These are phyloP conservation scores for Penicillium canescens DNA, from an alignment of 495 filamentous ascomycete genomes.

Conservation along the genomic window DNA sequence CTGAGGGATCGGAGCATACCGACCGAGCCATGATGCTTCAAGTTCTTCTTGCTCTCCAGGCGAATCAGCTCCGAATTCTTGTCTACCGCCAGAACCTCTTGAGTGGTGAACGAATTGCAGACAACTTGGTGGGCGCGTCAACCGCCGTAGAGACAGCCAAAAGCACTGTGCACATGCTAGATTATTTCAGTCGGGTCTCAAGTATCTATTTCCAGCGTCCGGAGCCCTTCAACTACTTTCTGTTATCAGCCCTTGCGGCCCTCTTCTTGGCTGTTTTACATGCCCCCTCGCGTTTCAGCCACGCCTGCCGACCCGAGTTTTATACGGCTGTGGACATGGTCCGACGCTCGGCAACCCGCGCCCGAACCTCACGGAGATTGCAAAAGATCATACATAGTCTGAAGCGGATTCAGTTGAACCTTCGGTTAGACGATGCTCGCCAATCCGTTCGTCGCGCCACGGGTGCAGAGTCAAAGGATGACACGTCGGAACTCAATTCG, in stretches of 20 bases:
- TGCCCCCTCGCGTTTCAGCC: constrained; percentile 70
- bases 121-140: constrained; percentile 62
- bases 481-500: background rate
- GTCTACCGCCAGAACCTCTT: constrained; percentile 79
- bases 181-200: constrained; percentile 68
- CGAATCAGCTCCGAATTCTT: constrained; percentile 79
- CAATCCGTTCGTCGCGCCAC: background rate
- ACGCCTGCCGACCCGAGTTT: constrained; percentile 70
- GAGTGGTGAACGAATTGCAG: constrained; percentile 66
- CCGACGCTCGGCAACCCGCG: constrained; percentile 54
- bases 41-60: constrained; percentile 61
- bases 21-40: constrained; percentile 40
- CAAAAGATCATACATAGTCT: constrained; percentile 42
- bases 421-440: constrained; percentile 10
- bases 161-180: constrained; percentile 71
- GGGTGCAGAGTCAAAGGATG: background rate
- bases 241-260: constrained; percentile 75
- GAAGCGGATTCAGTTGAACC: constrained; percentile 35
- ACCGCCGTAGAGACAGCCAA: constrained; percentile 73
- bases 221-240: constrained; percentile 82
- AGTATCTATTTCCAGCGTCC: constrained; percentile 75
- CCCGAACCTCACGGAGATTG: constrained; percentile 35
- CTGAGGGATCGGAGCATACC: constrained; percentile 29
- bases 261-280: constrained; percentile 79
- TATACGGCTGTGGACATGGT: constrained; percentile 80